Evolutionary conservation across 139 green algal genomes (phyloP).

Genomic region (Deuterostichococcus epilithicus): DNA sequence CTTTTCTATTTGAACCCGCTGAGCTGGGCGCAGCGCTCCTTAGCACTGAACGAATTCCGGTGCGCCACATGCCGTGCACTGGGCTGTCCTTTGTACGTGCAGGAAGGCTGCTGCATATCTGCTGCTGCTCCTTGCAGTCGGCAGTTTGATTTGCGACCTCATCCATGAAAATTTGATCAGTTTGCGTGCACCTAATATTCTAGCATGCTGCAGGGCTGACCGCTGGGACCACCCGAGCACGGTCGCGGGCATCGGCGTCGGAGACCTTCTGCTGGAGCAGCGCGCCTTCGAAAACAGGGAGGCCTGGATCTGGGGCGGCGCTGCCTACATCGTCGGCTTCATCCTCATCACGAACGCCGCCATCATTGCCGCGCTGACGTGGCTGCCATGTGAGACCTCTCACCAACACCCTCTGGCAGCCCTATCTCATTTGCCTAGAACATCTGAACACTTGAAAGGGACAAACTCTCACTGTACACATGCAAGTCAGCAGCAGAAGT

Average conservation of each 20-base stretch:
- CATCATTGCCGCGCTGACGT: background rate
- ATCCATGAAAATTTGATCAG: too few species aligned
- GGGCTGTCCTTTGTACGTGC: too few species aligned
- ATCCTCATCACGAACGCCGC: background rate
- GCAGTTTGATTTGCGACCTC: too few species aligned
- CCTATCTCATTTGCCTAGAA: too few species aligned
- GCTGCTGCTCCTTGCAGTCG: too few species aligned
- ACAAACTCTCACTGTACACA: too few species aligned
- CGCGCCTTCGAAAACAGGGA: background rate
- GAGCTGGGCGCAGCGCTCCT: background rate
- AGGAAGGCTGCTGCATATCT: too few species aligned
- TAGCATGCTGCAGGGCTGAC: background rate
- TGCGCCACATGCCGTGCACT: too few species aligned
- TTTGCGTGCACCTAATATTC: too few species aligned
- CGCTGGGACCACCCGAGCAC: background rate
- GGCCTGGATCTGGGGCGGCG: background rate
- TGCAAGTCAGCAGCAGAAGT: too few species aligned
- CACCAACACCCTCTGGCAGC: too few species aligned
- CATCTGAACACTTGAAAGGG: too few species aligned
- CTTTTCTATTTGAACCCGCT: slow-evolving; percentile 9
- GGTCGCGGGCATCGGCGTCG: background rate
- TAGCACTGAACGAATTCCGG: slow-evolving; percentile 48
- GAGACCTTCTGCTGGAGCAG: background rate
- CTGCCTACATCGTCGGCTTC: background rate
- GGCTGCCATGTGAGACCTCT: background rate